Evolutionary conservation across 768 basidiomycete genomes (phyloP).

Genomic region (Pleurotus djamor): DNA sequence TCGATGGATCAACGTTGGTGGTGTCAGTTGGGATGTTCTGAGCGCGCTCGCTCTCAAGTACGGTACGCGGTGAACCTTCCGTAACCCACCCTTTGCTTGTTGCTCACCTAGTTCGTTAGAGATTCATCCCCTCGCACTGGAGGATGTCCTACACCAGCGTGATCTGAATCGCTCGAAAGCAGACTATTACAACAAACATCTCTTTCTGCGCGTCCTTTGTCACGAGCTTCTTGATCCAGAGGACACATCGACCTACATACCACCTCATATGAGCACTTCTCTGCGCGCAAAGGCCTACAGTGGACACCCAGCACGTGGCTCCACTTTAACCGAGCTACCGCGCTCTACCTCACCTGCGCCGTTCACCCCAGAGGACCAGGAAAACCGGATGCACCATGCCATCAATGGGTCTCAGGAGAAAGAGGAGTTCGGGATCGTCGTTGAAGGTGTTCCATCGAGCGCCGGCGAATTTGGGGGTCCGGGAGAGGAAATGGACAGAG

Average conservation of each 20-base stretch:
- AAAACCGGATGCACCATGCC: slow-evolving; percentile 2
- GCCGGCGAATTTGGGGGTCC: slow-evolving; percentile 2
- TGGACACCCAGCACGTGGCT: slow-evolving; percentile 18
- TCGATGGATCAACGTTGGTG: slow-evolving; percentile 73
- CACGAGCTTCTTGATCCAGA: slow-evolving; percentile 49
- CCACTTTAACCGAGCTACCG: slow-evolving; percentile 23
- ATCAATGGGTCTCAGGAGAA: neutral
- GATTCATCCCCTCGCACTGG: slow-evolving; percentile 69
- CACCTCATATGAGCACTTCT: neutral
- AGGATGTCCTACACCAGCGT: slow-evolving; percentile 62
- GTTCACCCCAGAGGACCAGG: slow-evolving; percentile 21
- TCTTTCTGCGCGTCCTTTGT: slow-evolving; percentile 68
- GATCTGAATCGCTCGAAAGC: slow-evolving; percentile 59
- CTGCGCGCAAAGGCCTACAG: neutral
- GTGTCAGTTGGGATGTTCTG: slow-evolving; percentile 71
- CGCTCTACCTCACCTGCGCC: slow-evolving; percentile 36
- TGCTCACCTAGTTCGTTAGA: slow-evolving; percentile 29
- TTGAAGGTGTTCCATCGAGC: neutral
- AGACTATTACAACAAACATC: slow-evolving; percentile 68
- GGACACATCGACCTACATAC: slow-evolving; percentile 12
- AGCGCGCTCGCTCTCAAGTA: slow-evolving; percentile 65
- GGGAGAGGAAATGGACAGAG: neutral
- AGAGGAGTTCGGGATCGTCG: neutral
- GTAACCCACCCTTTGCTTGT: neutral
- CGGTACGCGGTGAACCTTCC: slow-evolving; percentile 31